Conservation (phyloP, 1,284 basidiomycete genomes). For the Stereum hirsutum region DNA sequence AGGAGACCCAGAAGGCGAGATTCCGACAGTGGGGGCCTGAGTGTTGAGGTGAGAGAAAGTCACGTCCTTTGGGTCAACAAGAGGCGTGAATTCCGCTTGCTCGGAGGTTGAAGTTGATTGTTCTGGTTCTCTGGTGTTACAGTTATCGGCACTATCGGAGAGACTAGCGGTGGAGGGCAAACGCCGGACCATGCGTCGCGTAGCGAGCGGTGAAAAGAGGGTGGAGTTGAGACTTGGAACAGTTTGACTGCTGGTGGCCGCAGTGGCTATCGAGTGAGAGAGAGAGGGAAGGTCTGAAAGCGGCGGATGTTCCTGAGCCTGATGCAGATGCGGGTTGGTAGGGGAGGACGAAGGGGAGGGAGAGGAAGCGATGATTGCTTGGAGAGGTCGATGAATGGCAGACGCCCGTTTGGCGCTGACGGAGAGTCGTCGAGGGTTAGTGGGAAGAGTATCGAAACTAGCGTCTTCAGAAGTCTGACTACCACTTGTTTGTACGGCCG, state of each 20-base stretch:
- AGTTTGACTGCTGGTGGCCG: constrained; percentile 5
- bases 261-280: constrained; percentile 10
- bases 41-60: neutral
- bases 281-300: constrained; percentile 12
- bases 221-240: neutral
- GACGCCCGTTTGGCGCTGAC: no score
- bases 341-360: constrained; percentile 4
- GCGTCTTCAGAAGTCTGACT: no score
- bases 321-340: no score
- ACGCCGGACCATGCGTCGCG: neutral
- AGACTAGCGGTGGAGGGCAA: neutral
- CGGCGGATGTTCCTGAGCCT: no score
- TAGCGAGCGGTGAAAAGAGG: constrained; percentile 1
- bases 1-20: constrained; percentile 4
- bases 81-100: neutral
- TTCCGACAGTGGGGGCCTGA: neutral
- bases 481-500: no score
- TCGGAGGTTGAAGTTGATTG: no score
- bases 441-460: no score
- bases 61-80: neutral
- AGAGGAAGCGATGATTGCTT: neutral
- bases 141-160: neutral
- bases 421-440: no score
- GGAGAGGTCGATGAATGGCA: neutral
- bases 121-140: no score